A percentile compares a stretch with the other conserved stretches of the same genome.
These are phyloP conservation scores for Euphorbia schlechtendalii DNA, from an alignment of 441 rosid species.

Conservation along the genomic window DNA sequence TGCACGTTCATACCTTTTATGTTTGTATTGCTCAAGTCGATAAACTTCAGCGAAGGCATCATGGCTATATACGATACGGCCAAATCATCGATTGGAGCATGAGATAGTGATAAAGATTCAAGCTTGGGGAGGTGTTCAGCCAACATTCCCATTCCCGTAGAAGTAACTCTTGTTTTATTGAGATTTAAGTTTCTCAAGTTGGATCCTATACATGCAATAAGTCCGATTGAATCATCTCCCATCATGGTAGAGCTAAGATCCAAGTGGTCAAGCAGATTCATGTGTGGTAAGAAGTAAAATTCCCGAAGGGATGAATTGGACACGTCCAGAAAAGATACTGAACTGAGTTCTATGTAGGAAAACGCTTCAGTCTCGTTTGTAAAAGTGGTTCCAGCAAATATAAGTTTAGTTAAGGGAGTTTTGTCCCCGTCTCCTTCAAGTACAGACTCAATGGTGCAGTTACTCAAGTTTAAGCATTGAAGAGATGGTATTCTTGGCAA, in stretches of 20 bases:
- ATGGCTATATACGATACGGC: conserved; percentile 48
- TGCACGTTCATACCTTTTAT: conserved; percentile 46
- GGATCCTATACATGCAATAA: conserved; percentile 50
- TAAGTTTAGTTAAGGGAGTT: conserved; percentile 53
- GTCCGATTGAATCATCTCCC: conserved; percentile 63
- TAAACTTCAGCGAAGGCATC: conserved; percentile 52
- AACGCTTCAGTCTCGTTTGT: conserved; percentile 50
- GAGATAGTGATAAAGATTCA: conserved; percentile 54
- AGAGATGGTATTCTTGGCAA: conserved; percentile 59
- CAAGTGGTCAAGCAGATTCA: conserved; percentile 61
- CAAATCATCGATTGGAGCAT: conserved; percentile 50
- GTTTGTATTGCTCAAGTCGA: conserved; percentile 72
- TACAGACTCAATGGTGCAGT: conserved; percentile 52
- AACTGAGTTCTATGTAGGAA: conserved; percentile 35
- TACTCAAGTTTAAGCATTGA: conserved; percentile 73
- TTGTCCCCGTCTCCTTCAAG: conserved; percentile 30
- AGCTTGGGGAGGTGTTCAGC: conserved; percentile 64
- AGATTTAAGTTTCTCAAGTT: conserved; percentile 58
- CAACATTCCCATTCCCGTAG: conserved; percentile 52
- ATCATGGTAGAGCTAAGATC: conserved; percentile 57
- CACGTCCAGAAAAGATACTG: conserved; percentile 51
- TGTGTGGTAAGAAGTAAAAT: conserved; percentile 49
- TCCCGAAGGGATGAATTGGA: conserved; percentile 51
- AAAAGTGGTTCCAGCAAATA: conserved; percentile 60
- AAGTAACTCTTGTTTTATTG: conserved; percentile 59